Conservation (phyloP, 352 stramenopile genomes). For the Globisporangium takayamanum region DNA sequence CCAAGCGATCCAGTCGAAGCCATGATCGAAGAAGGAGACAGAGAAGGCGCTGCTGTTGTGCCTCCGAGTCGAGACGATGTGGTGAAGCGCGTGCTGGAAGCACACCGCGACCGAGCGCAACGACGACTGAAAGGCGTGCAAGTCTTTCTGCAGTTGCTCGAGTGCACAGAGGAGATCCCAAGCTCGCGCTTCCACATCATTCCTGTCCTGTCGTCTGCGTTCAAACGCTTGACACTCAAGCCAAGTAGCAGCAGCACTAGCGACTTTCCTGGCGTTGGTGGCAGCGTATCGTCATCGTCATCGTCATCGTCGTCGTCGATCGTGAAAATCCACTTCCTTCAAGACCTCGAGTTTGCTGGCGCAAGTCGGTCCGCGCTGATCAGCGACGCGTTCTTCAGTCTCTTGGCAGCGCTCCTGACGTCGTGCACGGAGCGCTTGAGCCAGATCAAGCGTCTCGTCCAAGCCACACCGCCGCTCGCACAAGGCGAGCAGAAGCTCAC, state of each 20-base stretch:
- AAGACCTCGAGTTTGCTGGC: constrained; percentile 66
- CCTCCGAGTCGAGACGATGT: constrained; percentile 30
- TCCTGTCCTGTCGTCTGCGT: constrained; percentile 61
- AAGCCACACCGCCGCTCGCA: constrained; percentile 7
- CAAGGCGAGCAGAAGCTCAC: constrained; percentile 15
- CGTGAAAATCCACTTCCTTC: constrained; percentile 74
- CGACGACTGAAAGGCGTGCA: constrained; percentile 55
- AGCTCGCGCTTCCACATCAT: constrained; percentile 66
- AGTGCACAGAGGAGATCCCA: constrained; percentile 46
- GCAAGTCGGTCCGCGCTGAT: constrained; percentile 34
- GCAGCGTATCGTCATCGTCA: not conserved
- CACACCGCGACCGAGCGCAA: constrained; percentile 41
- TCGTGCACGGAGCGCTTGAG: constrained; percentile 29
- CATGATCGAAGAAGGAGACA: not conserved
- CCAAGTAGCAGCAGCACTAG: not conserved
- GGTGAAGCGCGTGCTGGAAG: constrained; percentile 40
- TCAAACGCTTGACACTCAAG: constrained; percentile 34
- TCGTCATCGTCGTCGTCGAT: constrained; percentile 10
- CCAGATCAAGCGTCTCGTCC: constrained; percentile 30
- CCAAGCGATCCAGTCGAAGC: constrained; percentile 4
- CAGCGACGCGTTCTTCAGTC: constrained; percentile 52
- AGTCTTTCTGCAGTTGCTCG: constrained; percentile 56
- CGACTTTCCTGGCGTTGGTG: not conserved
- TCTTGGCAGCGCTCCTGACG: constrained; percentile 54
- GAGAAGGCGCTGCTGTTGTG: not conserved